These are phyloP conservation scores for Silene noctiflora DNA, from an alignment of 179 eudicot species.

Conservation along the genomic window DNA sequence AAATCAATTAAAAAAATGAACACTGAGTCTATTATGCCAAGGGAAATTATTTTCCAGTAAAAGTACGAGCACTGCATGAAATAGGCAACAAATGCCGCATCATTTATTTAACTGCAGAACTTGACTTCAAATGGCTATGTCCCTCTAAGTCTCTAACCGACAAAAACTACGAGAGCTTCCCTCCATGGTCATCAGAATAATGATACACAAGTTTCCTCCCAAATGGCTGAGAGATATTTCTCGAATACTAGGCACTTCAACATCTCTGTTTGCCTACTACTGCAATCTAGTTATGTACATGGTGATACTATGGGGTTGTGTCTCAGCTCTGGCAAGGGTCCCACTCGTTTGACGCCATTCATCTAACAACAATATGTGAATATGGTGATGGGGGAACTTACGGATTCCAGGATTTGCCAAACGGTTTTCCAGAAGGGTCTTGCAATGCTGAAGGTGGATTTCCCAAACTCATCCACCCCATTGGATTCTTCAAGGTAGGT, in stretches of 20 bases:
- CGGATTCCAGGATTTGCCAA: slow-evolving; percentile 54
- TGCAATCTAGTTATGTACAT: background rate
- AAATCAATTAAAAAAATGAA: background rate
- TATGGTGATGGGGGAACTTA: slow-evolving; percentile 12
- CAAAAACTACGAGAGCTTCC: background rate
- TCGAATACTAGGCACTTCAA: background rate
- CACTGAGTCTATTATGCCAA: background rate
- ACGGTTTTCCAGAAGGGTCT: slow-evolving; percentile 53
- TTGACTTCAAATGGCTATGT: background rate
- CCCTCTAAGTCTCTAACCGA: background rate
- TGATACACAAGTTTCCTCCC: background rate
- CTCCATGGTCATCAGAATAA: background rate
- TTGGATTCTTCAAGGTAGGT: slow-evolving; percentile 35
- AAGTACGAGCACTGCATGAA: background rate
- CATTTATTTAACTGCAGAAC: background rate
- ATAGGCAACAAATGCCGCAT: background rate
- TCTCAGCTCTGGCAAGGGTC: background rate
- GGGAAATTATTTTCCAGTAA: background rate
- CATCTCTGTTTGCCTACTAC: background rate
- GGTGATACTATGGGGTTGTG: background rate
- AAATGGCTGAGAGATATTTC: background rate
- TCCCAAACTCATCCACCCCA: slow-evolving; percentile 59
- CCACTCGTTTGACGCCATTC: slow-evolving; percentile 1
- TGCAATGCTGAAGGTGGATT: slow-evolving; percentile 35
- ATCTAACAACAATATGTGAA: background rate